These are phyloP conservation scores for Calocera viscosa DNA, from an alignment of 768 basidiomycete genomes.

Conservation along the genomic window DNA sequence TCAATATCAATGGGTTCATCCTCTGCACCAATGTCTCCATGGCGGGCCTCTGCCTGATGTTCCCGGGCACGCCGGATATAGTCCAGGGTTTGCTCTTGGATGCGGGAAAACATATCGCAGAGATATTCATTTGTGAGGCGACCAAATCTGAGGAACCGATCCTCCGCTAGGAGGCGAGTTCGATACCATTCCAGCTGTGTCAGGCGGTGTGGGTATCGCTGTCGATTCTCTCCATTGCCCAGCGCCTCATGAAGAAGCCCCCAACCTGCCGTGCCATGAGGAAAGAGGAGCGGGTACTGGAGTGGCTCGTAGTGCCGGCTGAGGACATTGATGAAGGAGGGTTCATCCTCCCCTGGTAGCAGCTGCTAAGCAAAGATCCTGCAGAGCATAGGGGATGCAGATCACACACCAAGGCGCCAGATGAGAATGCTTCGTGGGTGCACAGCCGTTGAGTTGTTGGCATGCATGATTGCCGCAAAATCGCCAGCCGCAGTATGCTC, in stretches of 20 bases:
- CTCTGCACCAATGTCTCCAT: not conserved
- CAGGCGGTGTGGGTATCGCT: not conserved
- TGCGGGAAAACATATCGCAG: conserved; percentile 12
- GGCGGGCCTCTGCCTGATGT: not conserved
- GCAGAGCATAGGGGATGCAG: not conserved
- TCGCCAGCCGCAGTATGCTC: not conserved
- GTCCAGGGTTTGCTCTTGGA: not conserved
- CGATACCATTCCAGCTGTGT: conserved; percentile 6
- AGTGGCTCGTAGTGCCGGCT: conserved; percentile 1
- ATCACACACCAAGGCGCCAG: not conserved
- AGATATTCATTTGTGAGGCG: conserved; percentile 8
- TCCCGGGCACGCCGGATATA: conserved; percentile 12
- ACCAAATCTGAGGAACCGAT: not conserved
- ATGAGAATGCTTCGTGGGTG: not conserved
- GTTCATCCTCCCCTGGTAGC: not conserved
- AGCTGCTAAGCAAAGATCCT: not conserved
- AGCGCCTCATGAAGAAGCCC: no score
- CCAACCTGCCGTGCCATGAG: no score
- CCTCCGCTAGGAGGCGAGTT: not conserved
- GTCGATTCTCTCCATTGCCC: not conserved
- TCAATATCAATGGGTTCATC: not conserved
- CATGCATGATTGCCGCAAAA: not conserved
- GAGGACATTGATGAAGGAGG: not conserved
- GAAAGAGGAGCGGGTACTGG: conserved; percentile 1
- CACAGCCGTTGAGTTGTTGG: not conserved